Base-by-base conservation (phyloP, 345 rosid genomes). In the Limnanthes douglasii region DNA sequence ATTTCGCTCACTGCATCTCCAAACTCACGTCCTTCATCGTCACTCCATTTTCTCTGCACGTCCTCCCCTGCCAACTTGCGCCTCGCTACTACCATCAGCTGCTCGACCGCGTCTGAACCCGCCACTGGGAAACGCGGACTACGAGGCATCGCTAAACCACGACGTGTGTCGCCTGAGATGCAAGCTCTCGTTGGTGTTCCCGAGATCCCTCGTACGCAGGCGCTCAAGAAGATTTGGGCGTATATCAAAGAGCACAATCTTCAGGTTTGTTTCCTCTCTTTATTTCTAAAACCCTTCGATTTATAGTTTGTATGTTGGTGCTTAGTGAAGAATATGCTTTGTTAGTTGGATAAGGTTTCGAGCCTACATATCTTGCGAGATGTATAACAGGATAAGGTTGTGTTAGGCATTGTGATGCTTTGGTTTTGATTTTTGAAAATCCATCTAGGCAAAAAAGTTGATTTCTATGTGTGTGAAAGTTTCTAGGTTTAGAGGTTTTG, bases 131-230 rank as follows among this genome's bases (percentile, higher is more conserved):
- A 64, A 57, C 60, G 76, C 9, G 60, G 59, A 47, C 90, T 76
- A 4, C 83, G 90, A 9, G 98, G 98, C 6, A 74, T 84, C 50
- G 77, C 46, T 94, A 75, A 50, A 56, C 98, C 95, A 1, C 82
- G 80, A 17, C 95, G 47, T 6, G 94, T 84, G 16, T 56, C 95
- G 9, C 85, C 80, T 1, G 95, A 77, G 62, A 80, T 90, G 95
- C 74, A 78, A 30, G 94, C 75, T 18, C 21, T 84, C 2, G 88
- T 84, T 2, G 98, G 96, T 5, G 78, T 58, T 11, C 50, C 94
- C 3, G 98, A 66, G 40, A 78, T 90, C 23, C 56, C 98, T 36
- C 95, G 98, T 17, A 84, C 98, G 1, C 82, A 90, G 46, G 94
- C 77, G 34, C 71, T 84, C 22, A 90, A 84, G 60, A 65, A 15